Evolutionary conservation across 352 stramenopile genomes (phyloP), one percentile per base, ranked within the genome.

Genomic region (Phytophthora pluvialis): DNA sequence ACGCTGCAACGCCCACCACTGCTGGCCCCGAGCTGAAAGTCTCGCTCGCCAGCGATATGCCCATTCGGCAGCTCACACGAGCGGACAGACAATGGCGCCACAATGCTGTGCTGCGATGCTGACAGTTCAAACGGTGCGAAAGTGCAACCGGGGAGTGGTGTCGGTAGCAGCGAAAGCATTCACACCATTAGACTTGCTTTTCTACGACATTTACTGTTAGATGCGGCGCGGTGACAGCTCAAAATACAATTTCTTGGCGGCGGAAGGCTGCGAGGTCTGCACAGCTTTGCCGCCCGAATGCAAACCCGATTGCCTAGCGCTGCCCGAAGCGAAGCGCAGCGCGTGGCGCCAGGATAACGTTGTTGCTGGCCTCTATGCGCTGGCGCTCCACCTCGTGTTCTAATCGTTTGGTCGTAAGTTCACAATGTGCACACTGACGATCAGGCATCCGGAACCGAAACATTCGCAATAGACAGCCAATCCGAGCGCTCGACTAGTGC

Each of bases 351-450:
- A 60, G 57, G 46, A 33, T 59, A 48, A 45, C 31, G 21, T 21
- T 21, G 21, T n/a, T n/a, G 8, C 16, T 35, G 15, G 29, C n/a
- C 45, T 38, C 32, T 54, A 38, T 43, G 42, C 31, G 33, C 32
- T 25, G 35, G 10, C 29, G 28, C 52, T 33, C 32, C 44, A 28
- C 13, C 12, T 18, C 13, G 4, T 28, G 58, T 66, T 58, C 49
- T 50, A 63, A 61, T 73, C 64, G 68, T 70, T 70, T 35, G 28
- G 56, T 77, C 48, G 69, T 43, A 64, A 49, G 52, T 62, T 56
- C 52, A 72, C 36, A 48, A 49, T 7, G 3, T 54, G 25, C 51
- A 45, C 33, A 58, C 52, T 50, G 46, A 66, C 31, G 38, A 60
- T 40, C 40, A 16, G 11, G 28, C 25, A 21, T 21, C 21, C 1